Evolutionary conservation across 805 yeast genomes (phyloP), one percentile per base, ranked within the genome.

Genomic region (Nakazawaea holstii): DNA sequence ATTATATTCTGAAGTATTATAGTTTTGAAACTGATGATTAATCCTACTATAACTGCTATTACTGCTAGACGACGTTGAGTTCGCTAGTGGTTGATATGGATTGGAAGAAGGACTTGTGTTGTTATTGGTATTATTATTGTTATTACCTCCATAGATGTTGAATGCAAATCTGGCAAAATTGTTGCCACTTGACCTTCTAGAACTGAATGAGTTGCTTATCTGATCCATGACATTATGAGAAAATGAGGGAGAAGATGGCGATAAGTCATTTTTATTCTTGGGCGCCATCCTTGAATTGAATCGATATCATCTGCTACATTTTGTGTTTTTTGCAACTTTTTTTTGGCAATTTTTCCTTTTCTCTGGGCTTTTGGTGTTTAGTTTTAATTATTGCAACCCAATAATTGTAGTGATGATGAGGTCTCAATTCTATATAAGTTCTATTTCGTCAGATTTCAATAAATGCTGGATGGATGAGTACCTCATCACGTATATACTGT

Each of bases 401-500:
- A n/a, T n/a, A n/a, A n/a, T n/a, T n/a, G n/a, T n/a, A n/a, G n/a
- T n/a, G n/a, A n/a, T n/a, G n/a, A n/a, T n/a, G n/a, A n/a, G n/a
- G n/a, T n/a, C n/a, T n/a, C n/a, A n/a, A n/a, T n/a, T 24, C 35
- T 37, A 47, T 35, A 48, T 43, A 28, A 48, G 46, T 4, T 8
- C 11, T 33, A 48, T 42, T 2, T 43, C 32, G 11, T 28, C 44
- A 1, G 33, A 81, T 67, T 17, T 15, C 24, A 47, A 10, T 1
- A 47, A 30, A 33, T 47, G 46, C 36, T 42, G 39, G 3, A 47
- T 31, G 0, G 77, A 75, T 5, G 74, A 73, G 65, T 88, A 91
- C 46, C 87, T 72, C 64, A 88, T 72, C 43, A 86, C 87, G 59
- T 87, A 89, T 4, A 90, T 79, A 35, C 88, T 87, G n/a, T 79